These are phyloP conservation scores for Leucoagaricus sp. DNA, from an alignment of 1,284 basidiomycete genomes.

Conservation along the genomic window DNA sequence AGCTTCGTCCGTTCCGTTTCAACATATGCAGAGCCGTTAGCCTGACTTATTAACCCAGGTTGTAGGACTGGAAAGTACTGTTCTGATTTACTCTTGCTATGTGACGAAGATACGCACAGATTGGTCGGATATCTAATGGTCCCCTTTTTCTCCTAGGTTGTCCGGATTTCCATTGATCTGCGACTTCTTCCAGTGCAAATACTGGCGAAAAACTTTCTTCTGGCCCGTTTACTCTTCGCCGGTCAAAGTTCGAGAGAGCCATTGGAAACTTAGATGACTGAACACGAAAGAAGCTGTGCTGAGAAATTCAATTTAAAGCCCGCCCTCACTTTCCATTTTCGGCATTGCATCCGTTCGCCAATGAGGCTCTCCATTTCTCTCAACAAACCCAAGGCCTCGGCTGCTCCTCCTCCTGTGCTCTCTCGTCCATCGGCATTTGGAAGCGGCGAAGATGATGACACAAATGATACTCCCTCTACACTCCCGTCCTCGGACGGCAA, in stretches of 20 bases:
- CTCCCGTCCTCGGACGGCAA: slow-evolving; percentile 20
- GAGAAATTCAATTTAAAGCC: slow-evolving; percentile 12
- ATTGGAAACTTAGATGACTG: slow-evolving; percentile 26
- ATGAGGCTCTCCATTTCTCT: slow-evolving; percentile 87
- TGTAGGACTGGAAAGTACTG: slow-evolving; percentile 67
- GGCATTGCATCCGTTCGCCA: slow-evolving; percentile 22
- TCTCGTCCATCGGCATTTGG: slow-evolving; percentile 64
- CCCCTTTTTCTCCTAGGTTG: slow-evolving; percentile 51
- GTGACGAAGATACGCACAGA: slow-evolving; percentile 59
- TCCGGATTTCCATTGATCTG: slow-evolving; percentile 28
- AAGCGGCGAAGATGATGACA: slow-evolving; percentile 63
- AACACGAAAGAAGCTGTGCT: slow-evolving; percentile 1
- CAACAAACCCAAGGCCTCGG: slow-evolving; percentile 52
- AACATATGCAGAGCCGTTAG: slow-evolving; percentile 94
- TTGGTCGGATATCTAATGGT: slow-evolving; percentile 72
- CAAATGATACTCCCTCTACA: slow-evolving; percentile 36
- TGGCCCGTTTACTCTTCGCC: slow-evolving; percentile 86
- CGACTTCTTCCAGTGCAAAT: slow-evolving; percentile 46
- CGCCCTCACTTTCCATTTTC: slow-evolving; percentile 27
- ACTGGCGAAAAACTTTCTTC: slow-evolving; percentile 75
- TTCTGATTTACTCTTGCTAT: slow-evolving; percentile 6
- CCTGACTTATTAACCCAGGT: slow-evolving; percentile 87
- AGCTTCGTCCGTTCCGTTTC: slow-evolving; percentile 90
- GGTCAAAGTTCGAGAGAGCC: slow-evolving; percentile 68
- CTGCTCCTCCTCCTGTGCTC: slow-evolving; percentile 36